Evolutionary conservation across 768 basidiomycete species (phyloP).

Genomic region (Amanita jacksonii): DNA sequence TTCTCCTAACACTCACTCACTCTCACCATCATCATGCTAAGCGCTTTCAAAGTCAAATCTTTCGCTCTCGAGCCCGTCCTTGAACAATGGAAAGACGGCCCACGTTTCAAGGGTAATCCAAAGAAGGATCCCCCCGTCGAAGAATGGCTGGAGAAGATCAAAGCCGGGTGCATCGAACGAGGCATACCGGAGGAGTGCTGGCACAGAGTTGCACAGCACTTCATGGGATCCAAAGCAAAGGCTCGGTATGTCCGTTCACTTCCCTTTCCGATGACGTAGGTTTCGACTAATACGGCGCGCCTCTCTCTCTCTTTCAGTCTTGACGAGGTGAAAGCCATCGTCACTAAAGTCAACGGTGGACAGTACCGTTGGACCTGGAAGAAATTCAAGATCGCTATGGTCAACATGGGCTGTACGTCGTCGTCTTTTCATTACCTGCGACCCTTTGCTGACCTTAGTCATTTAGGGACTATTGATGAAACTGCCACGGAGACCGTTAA

Average conservation of each 20-base stretch:
- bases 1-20: constrained; percentile 5
- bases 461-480: constrained; percentile 52
- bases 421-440: background rate
- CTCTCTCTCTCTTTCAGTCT: constrained; percentile 37
- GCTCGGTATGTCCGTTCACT: constrained; percentile 28
- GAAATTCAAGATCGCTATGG: constrained; percentile 69
- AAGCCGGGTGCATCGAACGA: constrained; percentile 58
- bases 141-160: constrained; percentile 66
- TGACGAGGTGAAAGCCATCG: constrained; percentile 61
- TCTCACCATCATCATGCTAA: constrained; percentile 35
- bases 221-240: constrained; percentile 63
- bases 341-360: constrained; percentile 65
- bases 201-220: constrained; percentile 75
- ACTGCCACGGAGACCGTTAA: constrained; percentile 52
- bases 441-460: constrained; percentile 3
- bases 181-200: constrained; percentile 74
- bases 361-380: constrained; percentile 81
- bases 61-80: constrained; percentile 65
- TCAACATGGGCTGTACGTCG: constrained; percentile 69
- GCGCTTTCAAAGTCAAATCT: constrained; percentile 72
- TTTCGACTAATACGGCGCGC: background rate
- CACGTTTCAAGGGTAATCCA: constrained; percentile 55
- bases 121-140: constrained; percentile 64
- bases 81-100: constrained; percentile 56
- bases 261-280: background rate